A percentile compares a stretch with the other conserved stretches of the same genome.
Evolutionary conservation across 805 yeast species (phyloP).

Genomic region (Clavispora asparagi): DNA sequence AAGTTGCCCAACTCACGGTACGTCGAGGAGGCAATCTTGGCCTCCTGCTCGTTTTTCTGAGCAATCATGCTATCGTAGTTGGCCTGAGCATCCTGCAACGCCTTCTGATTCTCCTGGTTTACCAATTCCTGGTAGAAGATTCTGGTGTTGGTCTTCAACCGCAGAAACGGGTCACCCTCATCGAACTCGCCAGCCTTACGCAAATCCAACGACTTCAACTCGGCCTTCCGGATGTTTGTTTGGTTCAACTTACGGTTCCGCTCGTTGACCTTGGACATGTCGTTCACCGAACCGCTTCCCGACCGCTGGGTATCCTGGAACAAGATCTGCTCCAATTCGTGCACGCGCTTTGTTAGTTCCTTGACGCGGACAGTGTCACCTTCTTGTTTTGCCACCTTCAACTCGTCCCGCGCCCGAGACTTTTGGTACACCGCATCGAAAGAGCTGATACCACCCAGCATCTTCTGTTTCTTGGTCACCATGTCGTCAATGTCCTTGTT

Average conservation of each 20-base stretch:
- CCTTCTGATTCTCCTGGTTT: conserved; percentile 54
- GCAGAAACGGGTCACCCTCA: conserved; percentile 76
- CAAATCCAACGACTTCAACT: conserved; percentile 54
- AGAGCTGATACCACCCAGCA: conserved; percentile 42
- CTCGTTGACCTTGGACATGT: conserved; percentile 68
- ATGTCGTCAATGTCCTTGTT: conserved; percentile 72
- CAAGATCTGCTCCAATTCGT: conserved; percentile 43
- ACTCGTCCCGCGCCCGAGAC: conserved; percentile 64
- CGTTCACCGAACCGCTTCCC: conserved; percentile 37
- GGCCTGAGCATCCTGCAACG: conserved; percentile 47
- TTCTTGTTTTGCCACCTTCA: conserved; percentile 67
- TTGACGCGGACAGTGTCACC: conserved; percentile 32
- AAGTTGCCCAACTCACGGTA: conserved; percentile 56
- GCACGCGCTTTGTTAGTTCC: conserved; percentile 31
- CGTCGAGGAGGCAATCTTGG: conserved; percentile 42
- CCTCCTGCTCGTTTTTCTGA: conserved; percentile 42
- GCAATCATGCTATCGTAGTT: conserved; percentile 35
- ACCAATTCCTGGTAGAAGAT: conserved; percentile 64
- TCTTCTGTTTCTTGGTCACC: conserved; percentile 64
- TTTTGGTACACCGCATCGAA: conserved; percentile 70
- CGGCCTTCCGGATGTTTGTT: conserved; percentile 74
- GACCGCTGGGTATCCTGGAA: conserved; percentile 26
- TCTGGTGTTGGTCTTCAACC: conserved; percentile 83
- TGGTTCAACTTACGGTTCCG: conserved; percentile 82
- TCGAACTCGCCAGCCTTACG: conserved; percentile 41